Conservation (phyloP, 768 basidiomycete genomes). For the Tulasnella sp. region DNA sequence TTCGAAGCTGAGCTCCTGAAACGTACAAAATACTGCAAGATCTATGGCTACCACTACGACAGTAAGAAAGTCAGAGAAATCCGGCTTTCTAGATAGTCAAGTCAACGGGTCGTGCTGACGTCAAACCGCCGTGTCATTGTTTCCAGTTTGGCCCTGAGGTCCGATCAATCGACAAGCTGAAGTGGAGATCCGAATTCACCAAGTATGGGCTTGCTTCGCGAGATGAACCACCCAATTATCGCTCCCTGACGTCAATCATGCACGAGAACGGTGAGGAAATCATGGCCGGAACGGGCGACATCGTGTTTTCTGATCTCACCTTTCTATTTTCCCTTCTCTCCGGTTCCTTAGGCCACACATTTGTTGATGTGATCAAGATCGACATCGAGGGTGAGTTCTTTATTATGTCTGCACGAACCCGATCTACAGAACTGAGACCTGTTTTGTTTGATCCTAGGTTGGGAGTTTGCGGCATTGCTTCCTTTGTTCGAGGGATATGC, state of each 20-base stretch:
- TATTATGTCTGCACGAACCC: slow-evolving; percentile 26
- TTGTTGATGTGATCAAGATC: slow-evolving; percentile 15
- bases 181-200: slow-evolving; percentile 31
- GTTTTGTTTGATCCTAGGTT: slow-evolving; percentile 5
- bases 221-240: slow-evolving; percentile 44
- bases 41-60: slow-evolving; percentile 21
- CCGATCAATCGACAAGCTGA: neutral
- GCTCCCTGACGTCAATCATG: slow-evolving; percentile 13
- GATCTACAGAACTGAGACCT: no score
- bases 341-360: slow-evolving; percentile 26
- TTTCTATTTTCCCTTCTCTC: neutral
- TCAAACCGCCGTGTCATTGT: neutral
- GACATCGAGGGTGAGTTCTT: slow-evolving; percentile 24
- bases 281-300: no score
- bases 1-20: slow-evolving; percentile 49
- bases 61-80: slow-evolving; percentile 48
- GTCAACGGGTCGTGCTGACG: no score
- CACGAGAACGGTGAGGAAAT: slow-evolving; percentile 23
- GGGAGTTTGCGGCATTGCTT: slow-evolving; percentile 11
- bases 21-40: slow-evolving; percentile 25
- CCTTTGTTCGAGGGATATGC: neutral
- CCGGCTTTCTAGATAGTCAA: no score
- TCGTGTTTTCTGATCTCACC: neutral
- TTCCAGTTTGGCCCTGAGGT: slow-evolving; percentile 10
- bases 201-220: slow-evolving; percentile 31